Evolutionary conservation across 2,329 filamentous ascomycete species (phyloP), one percentile per base, ranked within the genome.

Genomic region (Aspergillus eucalypticola): DNA sequence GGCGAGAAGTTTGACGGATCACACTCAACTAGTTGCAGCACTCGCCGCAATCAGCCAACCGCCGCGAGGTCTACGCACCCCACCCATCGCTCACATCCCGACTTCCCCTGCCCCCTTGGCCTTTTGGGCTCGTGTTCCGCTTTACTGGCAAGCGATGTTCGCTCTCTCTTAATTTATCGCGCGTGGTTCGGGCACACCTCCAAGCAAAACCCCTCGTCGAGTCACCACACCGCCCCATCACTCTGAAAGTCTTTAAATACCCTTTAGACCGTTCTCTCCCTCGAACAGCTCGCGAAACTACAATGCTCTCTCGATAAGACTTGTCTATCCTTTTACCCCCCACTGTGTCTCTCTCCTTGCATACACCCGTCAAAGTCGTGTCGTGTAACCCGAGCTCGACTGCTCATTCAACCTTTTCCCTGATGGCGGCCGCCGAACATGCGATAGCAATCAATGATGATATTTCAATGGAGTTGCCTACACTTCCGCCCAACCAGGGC

Each of bases 401-500:
- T 49, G 52, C 64, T 54, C 57, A 44, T 35, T 42, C 38, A 27
- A 27, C 53, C 56, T 59, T 62, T 44, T 56, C 56, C 64, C 71
- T 68, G 67, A 77, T 77, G 75, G 75, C 73, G 71, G 69, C 73
- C 60, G 66, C 69, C 63, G 72, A 76, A 66, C 71, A 73, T 72
- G 71, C 72, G 64, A 70, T 72, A 70, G 68, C 72, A 52, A 68
- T 72, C 65, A 67, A 71, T 62, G 72, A 76, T 76, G 75, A 75
- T 61, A 75, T 71, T 66, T 64, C 74, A 51, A 75, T 78, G 71
- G 76, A 78, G 58, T 66, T 78, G 32, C 72, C 76, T 59, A 68
- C 73, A 54, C 68, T 78, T 21, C 74, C 75, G 15, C 74, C 74
- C 54, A 77, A 76, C 59, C 82, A 86, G 69, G 82, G 82, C 53